Evolutionary conservation across 192 early-diverging fungal species (phyloP), one percentile per base, ranked within the genome.

Genomic region (Umbelopsis ramanniana): DNA sequence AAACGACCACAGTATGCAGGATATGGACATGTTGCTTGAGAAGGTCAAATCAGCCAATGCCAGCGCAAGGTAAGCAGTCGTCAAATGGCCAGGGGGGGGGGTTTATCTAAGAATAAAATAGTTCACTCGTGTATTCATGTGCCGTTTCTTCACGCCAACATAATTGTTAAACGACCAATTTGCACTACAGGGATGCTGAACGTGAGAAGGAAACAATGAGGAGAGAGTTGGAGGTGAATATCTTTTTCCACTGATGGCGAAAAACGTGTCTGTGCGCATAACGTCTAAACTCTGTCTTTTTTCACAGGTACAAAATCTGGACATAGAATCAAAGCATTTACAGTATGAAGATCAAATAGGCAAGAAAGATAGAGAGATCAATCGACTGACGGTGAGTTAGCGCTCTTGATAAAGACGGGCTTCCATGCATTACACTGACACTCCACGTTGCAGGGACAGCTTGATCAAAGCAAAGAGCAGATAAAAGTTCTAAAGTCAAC

Each of bases 11-110:
- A 52, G 70, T 52, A 69, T 63, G 19, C 43, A 74, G 14, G 77
- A 79, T 69, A 29, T 79, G 50, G 47, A 74, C n/a, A 15, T 79
- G n/a, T 52, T 74, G 60, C 50, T 79, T 12, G 77, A 79, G n/a
- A 79, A 79, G 38, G 26, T 72, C 19, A 79, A 79, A 35, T 17
- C 52, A 6, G 47, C 45, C 26, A 69, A 69, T 45, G 77, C 70
- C 40, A 68, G 40, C 46, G 77, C 77, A 72, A 74, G 77, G 66
- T 71, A 77, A 15, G 48, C 48, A 50, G 1, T 1, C 1, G 48
- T 15, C 2, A 8, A 12, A 43, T 43, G 40, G 8, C 38, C 8
- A 1, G 6, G 11, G 6, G 6, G 11, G 6, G 40, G 40, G 40
- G 6, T 2, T 4, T 43, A 12, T 11, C 40, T 11, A 12, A 2